Evolutionary conservation across 2,329 filamentous ascomycete species (phyloP).

Genomic region (Epichloe sp.): DNA sequence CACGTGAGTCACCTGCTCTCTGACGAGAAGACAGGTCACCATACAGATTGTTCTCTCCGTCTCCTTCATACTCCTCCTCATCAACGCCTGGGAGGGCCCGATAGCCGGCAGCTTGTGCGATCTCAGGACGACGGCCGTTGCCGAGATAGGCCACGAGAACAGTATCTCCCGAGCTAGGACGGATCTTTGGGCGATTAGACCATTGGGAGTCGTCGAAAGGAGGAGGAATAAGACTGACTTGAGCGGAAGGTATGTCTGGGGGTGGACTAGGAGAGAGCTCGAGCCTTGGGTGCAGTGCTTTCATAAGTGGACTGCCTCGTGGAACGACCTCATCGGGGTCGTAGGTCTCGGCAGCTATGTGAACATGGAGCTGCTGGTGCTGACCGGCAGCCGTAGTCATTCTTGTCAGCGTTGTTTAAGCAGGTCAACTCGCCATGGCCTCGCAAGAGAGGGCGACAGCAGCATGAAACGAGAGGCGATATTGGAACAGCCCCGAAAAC

Average conservation of each 20-base stretch:
- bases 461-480: conserved; percentile 6
- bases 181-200: conserved; percentile 39
- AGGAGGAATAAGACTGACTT: conserved; percentile 21
- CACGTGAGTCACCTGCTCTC: background rate
- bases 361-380: conserved; percentile 18
- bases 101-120: conserved; percentile 43
- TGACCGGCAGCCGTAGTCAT: conserved; percentile 28
- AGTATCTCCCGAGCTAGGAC: conserved; percentile 47
- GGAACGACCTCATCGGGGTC: conserved; percentile 31
- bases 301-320: conserved; percentile 28
- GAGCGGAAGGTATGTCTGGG: conserved; percentile 22
- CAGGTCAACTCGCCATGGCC: conserved; percentile 23
- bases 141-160: conserved; percentile 54
- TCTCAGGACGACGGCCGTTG: conserved; percentile 49
- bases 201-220: conserved; percentile 28
- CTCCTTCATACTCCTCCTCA: conserved; percentile 25
- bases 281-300: conserved; percentile 20
- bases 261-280: conserved; percentile 20
- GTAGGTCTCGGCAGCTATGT: conserved; percentile 22
- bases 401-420: conserved; percentile 17
- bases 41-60: conserved; percentile 15
- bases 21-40: background rate
- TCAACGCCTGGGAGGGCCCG: conserved; percentile 36
- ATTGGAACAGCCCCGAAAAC: background rate
- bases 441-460: conserved; percentile 4